Evolutionary conservation across 331 rosid species (phyloP).

Genomic region (Quercus lobata): DNA sequence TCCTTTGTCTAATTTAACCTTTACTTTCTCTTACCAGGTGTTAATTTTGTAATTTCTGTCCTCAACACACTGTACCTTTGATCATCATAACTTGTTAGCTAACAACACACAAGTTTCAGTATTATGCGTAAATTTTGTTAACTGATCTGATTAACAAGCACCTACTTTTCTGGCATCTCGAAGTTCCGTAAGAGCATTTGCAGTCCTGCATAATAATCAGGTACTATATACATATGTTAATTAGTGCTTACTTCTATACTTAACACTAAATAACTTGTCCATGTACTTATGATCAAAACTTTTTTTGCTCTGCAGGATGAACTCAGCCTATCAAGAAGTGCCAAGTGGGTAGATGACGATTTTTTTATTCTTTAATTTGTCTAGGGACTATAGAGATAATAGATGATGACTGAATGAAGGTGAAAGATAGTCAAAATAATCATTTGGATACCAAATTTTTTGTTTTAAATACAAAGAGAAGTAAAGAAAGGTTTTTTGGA

Average conservation of each 20-base stretch:
- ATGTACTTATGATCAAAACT: slow-evolving; percentile 24
- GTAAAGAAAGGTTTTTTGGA: slow-evolving; percentile 40
- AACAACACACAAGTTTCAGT: slow-evolving; percentile 31
- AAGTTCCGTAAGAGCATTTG: slow-evolving; percentile 21
- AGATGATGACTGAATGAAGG: slow-evolving; percentile 48
- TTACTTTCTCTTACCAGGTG: slow-evolving; percentile 55
- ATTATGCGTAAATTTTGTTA: slow-evolving; percentile 34
- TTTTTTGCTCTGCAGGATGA: slow-evolving; percentile 44
- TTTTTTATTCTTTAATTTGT: slow-evolving; percentile 58
- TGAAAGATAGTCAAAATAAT: slow-evolving; percentile 59
- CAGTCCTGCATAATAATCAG: slow-evolving; percentile 35
- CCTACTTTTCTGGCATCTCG: slow-evolving; percentile 40
- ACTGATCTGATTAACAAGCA: slow-evolving; percentile 40
- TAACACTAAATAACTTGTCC: slow-evolving; percentile 3
- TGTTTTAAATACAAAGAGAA: slow-evolving; percentile 38
- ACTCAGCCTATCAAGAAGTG: slow-evolving; percentile 10
- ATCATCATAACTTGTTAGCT: slow-evolving; percentile 42
- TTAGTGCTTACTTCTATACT: slow-evolving; percentile 4
- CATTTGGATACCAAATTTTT: slow-evolving; percentile 36
- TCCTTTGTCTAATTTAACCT: slow-evolving; percentile 57
- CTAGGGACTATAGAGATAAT: slow-evolving; percentile 39
- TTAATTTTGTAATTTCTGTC: slow-evolving; percentile 49
- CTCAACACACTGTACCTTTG: slow-evolving; percentile 43
- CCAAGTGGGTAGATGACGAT: slow-evolving; percentile 38
- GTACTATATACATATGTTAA: slow-evolving; percentile 28